Percentiles rank a stretch among this genome's conserved stretches.
These are phyloP conservation scores for Termitomyces sp. DNA, from an alignment of 768 basidiomycete species.

Conservation along the genomic window DNA sequence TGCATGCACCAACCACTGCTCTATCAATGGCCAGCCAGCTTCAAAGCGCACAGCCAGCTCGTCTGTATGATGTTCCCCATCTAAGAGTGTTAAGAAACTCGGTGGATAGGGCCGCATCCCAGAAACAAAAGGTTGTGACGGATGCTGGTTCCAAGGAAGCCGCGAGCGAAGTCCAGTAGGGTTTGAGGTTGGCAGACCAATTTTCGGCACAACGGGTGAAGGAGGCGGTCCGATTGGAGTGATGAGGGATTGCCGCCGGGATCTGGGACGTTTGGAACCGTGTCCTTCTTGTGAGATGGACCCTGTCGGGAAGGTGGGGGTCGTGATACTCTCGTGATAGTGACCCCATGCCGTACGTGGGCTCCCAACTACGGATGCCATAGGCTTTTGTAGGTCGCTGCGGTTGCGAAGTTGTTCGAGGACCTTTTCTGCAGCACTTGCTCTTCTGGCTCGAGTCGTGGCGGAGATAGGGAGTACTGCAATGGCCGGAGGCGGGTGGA, in stretches of 20 bases:
- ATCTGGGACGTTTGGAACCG: constrained; percentile 20
- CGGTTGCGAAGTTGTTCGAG: constrained; percentile 59
- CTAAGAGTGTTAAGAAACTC: constrained; percentile 56
- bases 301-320: constrained; percentile 9
- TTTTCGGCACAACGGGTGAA: constrained; percentile 52
- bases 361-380: constrained; percentile 23
- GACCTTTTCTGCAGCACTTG: constrained; percentile 66
- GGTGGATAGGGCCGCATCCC: constrained; percentile 40
- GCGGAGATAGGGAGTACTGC: constrained; percentile 22
- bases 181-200: constrained; percentile 6
- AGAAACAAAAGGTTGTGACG: constrained; percentile 15
- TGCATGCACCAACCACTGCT: constrained; percentile 59
- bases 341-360: constrained; percentile 43
- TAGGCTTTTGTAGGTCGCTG: constrained; percentile 41
- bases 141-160: constrained; percentile 11
- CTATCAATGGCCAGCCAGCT: constrained; percentile 77
- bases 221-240: constrained; percentile 41
- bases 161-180: constrained; percentile 10
- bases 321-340: constrained; percentile 25
- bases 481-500: constrained; percentile 15
- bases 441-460: constrained; percentile 39
- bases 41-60: constrained; percentile 83
- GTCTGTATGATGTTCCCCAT: constrained; percentile 91
- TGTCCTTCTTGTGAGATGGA: constrained; percentile 13
- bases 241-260: constrained; percentile 36